phyloP scores from a whole-genome alignment of 1,284 basidiomycete species.

The Trichosporon ovoides region DNA sequence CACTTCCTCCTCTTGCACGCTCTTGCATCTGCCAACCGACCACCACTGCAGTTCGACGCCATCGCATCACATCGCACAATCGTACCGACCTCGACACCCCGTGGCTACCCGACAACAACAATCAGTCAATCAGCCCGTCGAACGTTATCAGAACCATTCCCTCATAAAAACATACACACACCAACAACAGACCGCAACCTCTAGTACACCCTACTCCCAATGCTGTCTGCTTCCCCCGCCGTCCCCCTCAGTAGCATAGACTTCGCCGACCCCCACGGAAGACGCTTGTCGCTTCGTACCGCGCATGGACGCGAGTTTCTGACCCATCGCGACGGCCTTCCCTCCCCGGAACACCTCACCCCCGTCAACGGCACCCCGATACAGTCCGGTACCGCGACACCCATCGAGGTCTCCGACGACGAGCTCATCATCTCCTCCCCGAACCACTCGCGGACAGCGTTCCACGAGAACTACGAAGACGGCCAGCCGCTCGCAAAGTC shows the following conservation, averaged over 20 bases:
- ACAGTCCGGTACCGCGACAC: conserved; percentile 15
- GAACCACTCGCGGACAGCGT: conserved; percentile 20
- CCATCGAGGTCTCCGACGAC: conserved; percentile 19
- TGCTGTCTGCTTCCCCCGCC: conserved; percentile 46
- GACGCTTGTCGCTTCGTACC: conserved; percentile 40
- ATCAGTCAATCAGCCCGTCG: no score
- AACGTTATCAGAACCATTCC: no score
- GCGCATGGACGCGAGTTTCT: conserved; percentile 39
- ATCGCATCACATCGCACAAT: no score
- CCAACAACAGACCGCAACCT: no score
- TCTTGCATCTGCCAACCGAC: no score
- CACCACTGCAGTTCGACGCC: no score
- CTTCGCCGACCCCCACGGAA: conserved; percentile 25
- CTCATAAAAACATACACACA: no score
- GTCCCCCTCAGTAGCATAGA: conserved; percentile 43
- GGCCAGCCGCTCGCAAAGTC: conserved; percentile 31
- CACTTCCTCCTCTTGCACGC: no score
- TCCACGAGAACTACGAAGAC: conserved; percentile 17
- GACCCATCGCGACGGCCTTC: conserved; percentile 43
- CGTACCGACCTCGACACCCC: no score
- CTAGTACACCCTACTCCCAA: conserved; percentile 16
- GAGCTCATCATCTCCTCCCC: conserved; percentile 14
- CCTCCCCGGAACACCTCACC: conserved; percentile 43
- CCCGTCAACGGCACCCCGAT: conserved; percentile 35
- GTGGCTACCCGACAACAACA: no score